phyloP scores from a whole-genome alignment of 306 rosid genomes.

The Rosa chinensis region DNA sequence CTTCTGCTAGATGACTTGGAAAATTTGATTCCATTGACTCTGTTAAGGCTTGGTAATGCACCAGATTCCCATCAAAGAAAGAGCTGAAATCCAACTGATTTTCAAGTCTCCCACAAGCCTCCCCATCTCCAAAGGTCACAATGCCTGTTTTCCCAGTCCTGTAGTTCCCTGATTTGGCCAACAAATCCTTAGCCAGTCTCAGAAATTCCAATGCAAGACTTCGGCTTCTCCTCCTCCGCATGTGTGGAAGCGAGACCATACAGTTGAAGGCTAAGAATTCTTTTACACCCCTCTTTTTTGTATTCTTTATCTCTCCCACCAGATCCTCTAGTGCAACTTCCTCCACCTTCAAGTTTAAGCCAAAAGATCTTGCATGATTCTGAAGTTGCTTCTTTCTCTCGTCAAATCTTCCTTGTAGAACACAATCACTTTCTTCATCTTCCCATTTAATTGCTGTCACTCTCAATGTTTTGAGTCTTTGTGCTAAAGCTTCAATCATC shows the following conservation, averaged over 20 bases:
- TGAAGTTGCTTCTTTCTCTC: slow-evolving; percentile 40
- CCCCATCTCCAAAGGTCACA: slow-evolving; percentile 54
- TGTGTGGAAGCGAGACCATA: slow-evolving; percentile 50
- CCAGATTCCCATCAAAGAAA: slow-evolving; percentile 45
- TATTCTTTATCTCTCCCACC: slow-evolving; percentile 40
- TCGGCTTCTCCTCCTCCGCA: slow-evolving; percentile 43
- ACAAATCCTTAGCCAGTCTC: slow-evolving; percentile 44
- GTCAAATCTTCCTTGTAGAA: slow-evolving; percentile 32
- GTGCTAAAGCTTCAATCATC: slow-evolving; percentile 41
- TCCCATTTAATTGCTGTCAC: slow-evolving; percentile 52
- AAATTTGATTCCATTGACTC: slow-evolving; percentile 50
- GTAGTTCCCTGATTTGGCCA: slow-evolving; percentile 20
- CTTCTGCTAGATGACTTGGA: slow-evolving; percentile 40
- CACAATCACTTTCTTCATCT: slow-evolving; percentile 21
- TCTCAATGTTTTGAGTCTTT: slow-evolving; percentile 31
- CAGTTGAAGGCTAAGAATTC: slow-evolving; percentile 56
- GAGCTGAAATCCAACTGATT: slow-evolving; percentile 39
- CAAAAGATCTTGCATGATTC: slow-evolving; percentile 42
- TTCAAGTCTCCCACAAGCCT: slow-evolving; percentile 34
- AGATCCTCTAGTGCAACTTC: slow-evolving; percentile 45
- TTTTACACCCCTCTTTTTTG: slow-evolving; percentile 35
- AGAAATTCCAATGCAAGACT: slow-evolving; percentile 42
- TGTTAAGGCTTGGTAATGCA: slow-evolving; percentile 53
- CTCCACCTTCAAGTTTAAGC: slow-evolving; percentile 52
- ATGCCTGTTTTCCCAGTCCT: slow-evolving; percentile 32